A percentile compares a stretch with the other conserved stretches of the same genome.
Evolutionary conservation across 352 stramenopile species (phyloP).

Genomic region (Phytophthora colocasiae): DNA sequence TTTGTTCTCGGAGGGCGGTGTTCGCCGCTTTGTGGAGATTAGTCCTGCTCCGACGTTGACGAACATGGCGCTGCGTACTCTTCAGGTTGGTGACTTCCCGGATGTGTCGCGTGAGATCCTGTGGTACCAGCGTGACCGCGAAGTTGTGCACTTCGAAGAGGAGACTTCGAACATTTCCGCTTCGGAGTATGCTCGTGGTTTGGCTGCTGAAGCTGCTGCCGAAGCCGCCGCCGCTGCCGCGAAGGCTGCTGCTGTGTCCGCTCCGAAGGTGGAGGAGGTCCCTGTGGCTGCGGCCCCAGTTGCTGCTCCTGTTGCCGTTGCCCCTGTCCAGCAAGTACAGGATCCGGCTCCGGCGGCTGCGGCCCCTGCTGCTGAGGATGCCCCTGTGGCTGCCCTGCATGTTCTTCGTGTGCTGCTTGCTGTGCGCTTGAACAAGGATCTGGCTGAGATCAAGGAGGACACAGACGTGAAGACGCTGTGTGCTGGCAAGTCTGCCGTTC

Average conservation of each 20-base stretch:
- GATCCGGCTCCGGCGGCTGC: conserved; percentile 36
- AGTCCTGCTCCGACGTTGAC: conserved; percentile 81
- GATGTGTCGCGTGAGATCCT: conserved; percentile 68
- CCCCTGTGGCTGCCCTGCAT: conserved; percentile 69
- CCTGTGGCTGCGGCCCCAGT: not conserved
- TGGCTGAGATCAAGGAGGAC: conserved; percentile 73
- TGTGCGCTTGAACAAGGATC: conserved; percentile 76
- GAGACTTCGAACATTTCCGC: conserved; percentile 71
- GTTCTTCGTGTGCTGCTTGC: conserved; percentile 80
- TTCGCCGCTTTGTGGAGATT: conserved; percentile 86
- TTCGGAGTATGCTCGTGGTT: conserved; percentile 61
- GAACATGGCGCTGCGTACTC: conserved; percentile 84
- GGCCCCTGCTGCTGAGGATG: conserved; percentile 47
- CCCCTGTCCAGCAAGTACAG: conserved; percentile 33
- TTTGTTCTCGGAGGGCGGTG: conserved; percentile 68
- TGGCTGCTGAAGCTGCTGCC: conserved; percentile 34
- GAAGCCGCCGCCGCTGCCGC: conserved; percentile 54
- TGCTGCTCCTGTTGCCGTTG: conserved; percentile 25
- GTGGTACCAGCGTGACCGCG: conserved; percentile 87
- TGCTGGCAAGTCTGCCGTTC: conserved; percentile 85
- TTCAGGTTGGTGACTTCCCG: conserved; percentile 74
- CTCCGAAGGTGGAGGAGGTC: conserved; percentile 42
- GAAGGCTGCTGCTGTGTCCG: conserved; percentile 48
- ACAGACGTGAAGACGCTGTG: conserved; percentile 84
- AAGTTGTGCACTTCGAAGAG: conserved; percentile 81